Base-by-base conservation (phyloP, 192 early-diverging fungal species). In the Backusella liffmaniae region DNA sequence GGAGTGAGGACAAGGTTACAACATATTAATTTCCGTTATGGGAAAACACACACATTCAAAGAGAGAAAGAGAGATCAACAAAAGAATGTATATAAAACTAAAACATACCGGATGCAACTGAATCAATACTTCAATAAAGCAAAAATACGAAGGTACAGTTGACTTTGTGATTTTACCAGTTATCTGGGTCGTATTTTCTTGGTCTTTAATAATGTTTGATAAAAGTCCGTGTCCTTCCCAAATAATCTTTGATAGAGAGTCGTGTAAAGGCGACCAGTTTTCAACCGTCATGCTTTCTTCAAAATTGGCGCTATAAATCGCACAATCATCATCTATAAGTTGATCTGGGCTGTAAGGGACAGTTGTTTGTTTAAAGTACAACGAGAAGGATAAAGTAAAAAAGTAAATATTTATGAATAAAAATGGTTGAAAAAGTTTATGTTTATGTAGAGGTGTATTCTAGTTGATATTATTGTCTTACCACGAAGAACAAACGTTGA, bases 91-190 rank as follows among this genome's bases (percentile, higher is more conserved):
- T 9, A 3, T 67, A 37, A 30, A 70, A 70, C 18, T 21, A 66
- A 70, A 53, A 71, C 76, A 29, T 77, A 77, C 76, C 30, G 76
- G 76, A 42, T 77, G 76, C 29, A 77, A 44, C 66, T 77, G 76
- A 71, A 77, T 46, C 32, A 77, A 26, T 9, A 77, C 76, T 73
- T 77, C 69, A 9, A 66, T 59, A 35, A 35, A 70, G 26, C 70
- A 68, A 26, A 53, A 53, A 51, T 76, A 56, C 1, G 51, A 41
- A 3, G 51, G 34, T 26, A 29, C 21, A 26, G 34, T 41, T 26
- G 68, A 29, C 12, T 71, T 76, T 44, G 41, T 71, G 15, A 76
- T 23, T 59, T 70, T 69, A 0, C 66, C 75, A 34, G 56, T 59
- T 5, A 76, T 53, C 18, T 44, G 69, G 1, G 66, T 34, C 16